Conservation (phyloP, 352 stramenopile genomes). For the Phytophthora colocasiae region DNA sequence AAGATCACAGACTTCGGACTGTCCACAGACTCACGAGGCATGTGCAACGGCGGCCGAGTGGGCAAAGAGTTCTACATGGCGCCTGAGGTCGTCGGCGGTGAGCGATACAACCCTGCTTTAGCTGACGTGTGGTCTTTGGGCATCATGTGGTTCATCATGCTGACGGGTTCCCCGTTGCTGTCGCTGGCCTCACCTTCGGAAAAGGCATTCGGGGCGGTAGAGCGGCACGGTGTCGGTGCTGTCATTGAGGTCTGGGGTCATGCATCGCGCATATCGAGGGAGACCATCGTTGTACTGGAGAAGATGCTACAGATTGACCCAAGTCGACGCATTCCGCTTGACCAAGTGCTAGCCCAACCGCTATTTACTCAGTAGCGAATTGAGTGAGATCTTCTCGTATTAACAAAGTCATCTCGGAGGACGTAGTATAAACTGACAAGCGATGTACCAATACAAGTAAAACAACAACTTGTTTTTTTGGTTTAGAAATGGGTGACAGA, state of each 20-base stretch:
- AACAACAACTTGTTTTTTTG: not conserved
- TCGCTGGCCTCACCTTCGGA: conserved; percentile 38
- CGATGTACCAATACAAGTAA: not conserved
- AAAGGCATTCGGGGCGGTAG: conserved; percentile 37
- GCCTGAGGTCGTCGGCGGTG: conserved; percentile 52
- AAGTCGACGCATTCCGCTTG: conserved; percentile 14
- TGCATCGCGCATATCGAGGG: conserved; percentile 9
- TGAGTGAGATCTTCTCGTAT: too few species aligned
- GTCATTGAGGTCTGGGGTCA: conserved; percentile 47
- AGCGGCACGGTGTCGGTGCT: conserved; percentile 28
- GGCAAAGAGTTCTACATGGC: conserved; percentile 76
- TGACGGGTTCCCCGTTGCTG: conserved; percentile 64
- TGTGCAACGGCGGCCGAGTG: conserved; percentile 44
- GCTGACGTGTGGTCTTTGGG: conserved; percentile 76
- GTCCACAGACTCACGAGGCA: conserved; percentile 19
- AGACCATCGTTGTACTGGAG: conserved; percentile 27
- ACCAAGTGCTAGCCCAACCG: conserved; percentile 21
- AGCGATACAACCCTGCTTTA: conserved; percentile 48
- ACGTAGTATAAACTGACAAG: not conserved
- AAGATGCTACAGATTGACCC: conserved; percentile 46
- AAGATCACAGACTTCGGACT: conserved; percentile 74
- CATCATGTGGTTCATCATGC: conserved; percentile 71
- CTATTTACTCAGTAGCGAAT: not conserved
- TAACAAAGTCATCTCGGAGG: too few species aligned
- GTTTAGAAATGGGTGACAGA: not conserved